Percentiles rank a stretch among this genome's conserved stretches.
Evolutionary conservation across 169 alveolate genomes (phyloP).

Genomic region (Eimeria acervulina): DNA sequence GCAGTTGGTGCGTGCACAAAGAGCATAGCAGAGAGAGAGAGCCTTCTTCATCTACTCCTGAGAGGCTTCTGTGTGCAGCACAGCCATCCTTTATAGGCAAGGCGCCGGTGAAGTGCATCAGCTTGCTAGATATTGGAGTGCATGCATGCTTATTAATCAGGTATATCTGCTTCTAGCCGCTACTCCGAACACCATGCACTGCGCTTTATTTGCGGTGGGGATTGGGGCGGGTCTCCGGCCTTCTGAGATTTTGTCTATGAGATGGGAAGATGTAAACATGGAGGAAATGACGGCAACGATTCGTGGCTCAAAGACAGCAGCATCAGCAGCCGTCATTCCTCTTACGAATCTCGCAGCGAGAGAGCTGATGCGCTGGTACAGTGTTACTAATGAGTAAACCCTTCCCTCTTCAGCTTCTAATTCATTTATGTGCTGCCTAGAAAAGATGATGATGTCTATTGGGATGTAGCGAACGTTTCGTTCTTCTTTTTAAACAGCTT

Average conservation of each 20-base stretch:
- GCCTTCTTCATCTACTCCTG: no score
- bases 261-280: constrained; percentile 88
- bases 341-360: constrained; percentile 86
- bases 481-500: no score
- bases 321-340: constrained; percentile 87
- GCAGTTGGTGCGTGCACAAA: neutral
- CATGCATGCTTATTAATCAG: constrained; percentile 55
- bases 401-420: neutral
- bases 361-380: constrained; percentile 86
- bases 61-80: neutral
- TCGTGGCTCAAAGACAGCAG: constrained; percentile 87
- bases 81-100: neutral
- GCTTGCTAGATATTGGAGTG: neutral
- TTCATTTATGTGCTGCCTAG: no score
- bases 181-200: constrained; percentile 85
- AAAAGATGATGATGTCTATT: neutral
- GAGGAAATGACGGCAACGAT: constrained; percentile 82
- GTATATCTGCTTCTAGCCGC: constrained; percentile 84
- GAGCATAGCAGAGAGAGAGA: neutral
- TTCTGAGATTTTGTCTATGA: constrained; percentile 85
- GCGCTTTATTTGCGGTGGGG: constrained; percentile 87
- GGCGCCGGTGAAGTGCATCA: neutral
- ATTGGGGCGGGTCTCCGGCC: constrained; percentile 89
- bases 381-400: neutral
- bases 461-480: neutral